These are phyloP conservation scores for Herpomyces periplanetae DNA, from an alignment of 2,329 filamentous ascomycete genomes.

Conservation along the genomic window DNA sequence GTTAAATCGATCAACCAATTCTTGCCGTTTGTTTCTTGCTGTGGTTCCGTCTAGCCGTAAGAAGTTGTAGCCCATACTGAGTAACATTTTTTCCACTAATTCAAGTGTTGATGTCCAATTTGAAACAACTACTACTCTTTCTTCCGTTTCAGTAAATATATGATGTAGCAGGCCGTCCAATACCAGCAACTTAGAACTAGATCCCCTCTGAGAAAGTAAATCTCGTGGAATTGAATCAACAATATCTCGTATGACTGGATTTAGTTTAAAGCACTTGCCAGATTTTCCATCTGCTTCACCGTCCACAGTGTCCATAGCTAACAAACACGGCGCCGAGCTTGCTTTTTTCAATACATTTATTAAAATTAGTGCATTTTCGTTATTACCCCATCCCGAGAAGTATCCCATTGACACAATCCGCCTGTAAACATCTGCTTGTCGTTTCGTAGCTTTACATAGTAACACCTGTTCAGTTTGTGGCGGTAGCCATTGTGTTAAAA, in stretches of 20 bases:
- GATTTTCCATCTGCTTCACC: conserved; percentile 9
- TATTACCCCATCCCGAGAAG: conserved; percentile 15
- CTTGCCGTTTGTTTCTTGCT: conserved; percentile 20
- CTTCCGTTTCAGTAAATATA: conserved; percentile 17
- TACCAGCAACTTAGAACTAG: conserved; percentile 23
- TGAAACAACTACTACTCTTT: conserved; percentile 34
- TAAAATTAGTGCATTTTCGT: conserved; percentile 21
- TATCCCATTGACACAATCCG: conserved; percentile 21
- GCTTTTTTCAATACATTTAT: conserved; percentile 33
- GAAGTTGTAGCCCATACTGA: conserved; percentile 17
- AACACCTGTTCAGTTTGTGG: conserved; percentile 25
- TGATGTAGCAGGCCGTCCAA: conserved; percentile 22
- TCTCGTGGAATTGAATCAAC: too few species aligned
- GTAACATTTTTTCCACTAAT: conserved; percentile 19
- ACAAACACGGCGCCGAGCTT: conserved; percentile 25
- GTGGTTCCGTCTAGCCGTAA: conserved; percentile 29
- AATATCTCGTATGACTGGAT: too few species aligned
- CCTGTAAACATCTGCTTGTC: conserved; percentile 19
- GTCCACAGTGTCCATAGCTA: conserved; percentile 12
- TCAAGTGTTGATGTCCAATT: conserved; percentile 34
- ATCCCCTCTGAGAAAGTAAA: too few species aligned
- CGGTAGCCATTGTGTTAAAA: conserved; percentile 22
- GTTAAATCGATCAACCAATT: conserved; percentile 29
- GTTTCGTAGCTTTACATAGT: conserved; percentile 19
- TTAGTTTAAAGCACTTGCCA: too few species aligned